These are phyloP conservation scores for Curvularia sp. DNA, from an alignment of 2,329 filamentous ascomycete species.

Conservation along the genomic window DNA sequence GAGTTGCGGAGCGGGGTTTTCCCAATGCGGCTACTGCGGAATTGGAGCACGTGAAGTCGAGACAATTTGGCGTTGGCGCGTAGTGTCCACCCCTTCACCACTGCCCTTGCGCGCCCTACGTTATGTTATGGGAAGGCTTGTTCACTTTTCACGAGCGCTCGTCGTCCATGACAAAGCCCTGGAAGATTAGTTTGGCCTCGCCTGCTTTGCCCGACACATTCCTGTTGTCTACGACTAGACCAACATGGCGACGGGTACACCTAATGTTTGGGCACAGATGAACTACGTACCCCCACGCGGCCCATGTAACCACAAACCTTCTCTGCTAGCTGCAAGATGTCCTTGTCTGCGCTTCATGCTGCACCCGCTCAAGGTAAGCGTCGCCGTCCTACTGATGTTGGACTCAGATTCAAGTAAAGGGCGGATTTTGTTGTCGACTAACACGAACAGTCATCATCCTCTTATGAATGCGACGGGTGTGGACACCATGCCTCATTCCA, in stretches of 20 bases:
- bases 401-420: too few relatives aligned
- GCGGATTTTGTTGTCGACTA: not conserved
- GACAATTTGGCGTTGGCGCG: slow-evolving; percentile 28
- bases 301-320: slow-evolving; percentile 59
- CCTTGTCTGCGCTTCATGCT: slow-evolving; percentile 65
- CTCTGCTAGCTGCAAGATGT: slow-evolving; percentile 57
- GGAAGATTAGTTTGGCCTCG: not conserved
- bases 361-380: slow-evolving; percentile 61
- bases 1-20: slow-evolving; percentile 10
- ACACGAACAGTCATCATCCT: slow-evolving; percentile 52
- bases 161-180: not conserved
- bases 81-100: slow-evolving; percentile 2
- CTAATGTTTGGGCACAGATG: slow-evolving; percentile 61
- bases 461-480: slow-evolving; percentile 65
- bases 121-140: slow-evolving; percentile 2
- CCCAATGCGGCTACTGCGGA: slow-evolving; percentile 7
- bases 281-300: slow-evolving; percentile 60
- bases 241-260: slow-evolving; percentile 30
- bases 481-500: slow-evolving; percentile 64
- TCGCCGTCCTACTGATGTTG: not conserved
- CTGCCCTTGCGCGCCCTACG: not conserved
- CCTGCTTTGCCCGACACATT: not conserved
- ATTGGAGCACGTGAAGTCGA: slow-evolving; percentile 31
- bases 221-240: not conserved
- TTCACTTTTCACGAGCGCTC: not conserved